phyloP scores from a whole-genome alignment of 495 filamentous ascomycete genomes.

The Penicillium egyptiacum region DNA sequence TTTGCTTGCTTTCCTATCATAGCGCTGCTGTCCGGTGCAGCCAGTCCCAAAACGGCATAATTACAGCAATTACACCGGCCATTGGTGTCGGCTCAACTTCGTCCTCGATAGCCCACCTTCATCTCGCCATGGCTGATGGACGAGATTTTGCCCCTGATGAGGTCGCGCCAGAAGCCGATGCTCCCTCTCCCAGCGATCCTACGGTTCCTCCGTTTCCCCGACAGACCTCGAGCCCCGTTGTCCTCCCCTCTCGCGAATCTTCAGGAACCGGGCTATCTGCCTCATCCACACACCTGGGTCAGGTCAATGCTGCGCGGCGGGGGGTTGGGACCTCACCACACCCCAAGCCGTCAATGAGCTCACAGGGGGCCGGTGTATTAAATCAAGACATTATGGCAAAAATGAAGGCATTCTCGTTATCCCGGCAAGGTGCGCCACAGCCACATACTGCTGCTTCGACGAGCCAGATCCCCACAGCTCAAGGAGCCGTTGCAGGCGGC shows the following conservation, averaged over 20 bases:
- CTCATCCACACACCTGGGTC: conserved; percentile 78
- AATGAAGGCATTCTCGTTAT: conserved; percentile 74
- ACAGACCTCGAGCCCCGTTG: conserved; percentile 27
- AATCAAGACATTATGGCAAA: conserved; percentile 81
- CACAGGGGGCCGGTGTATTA: conserved; percentile 54
- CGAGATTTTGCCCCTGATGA: conserved; percentile 21
- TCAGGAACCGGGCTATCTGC: conserved; percentile 57
- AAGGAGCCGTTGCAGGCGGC: conserved; percentile 29
- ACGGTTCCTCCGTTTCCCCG: conserved; percentile 6
- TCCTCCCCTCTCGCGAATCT: conserved; percentile 32
- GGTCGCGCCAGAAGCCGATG: conserved; percentile 30
- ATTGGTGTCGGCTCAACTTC: conserved; percentile 25
- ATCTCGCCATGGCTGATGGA: conserved; percentile 15
- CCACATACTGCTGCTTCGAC: conserved; percentile 37
- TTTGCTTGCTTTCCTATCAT: not conserved
- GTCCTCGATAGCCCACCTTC: conserved; percentile 15
- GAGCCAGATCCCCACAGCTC: conserved; percentile 34
- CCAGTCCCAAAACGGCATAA: conserved; percentile 22
- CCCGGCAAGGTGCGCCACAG: conserved; percentile 55
- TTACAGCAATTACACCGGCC: conserved; percentile 29
- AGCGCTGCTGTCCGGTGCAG: conserved; percentile 22
- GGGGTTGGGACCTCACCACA: conserved; percentile 44
- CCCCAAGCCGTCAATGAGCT: conserved; percentile 55
- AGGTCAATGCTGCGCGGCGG: conserved; percentile 74
- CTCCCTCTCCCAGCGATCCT: conserved; percentile 18